Conservation (phyloP, 208 protist species). For the Balamuthia mandrillaris region DNA sequence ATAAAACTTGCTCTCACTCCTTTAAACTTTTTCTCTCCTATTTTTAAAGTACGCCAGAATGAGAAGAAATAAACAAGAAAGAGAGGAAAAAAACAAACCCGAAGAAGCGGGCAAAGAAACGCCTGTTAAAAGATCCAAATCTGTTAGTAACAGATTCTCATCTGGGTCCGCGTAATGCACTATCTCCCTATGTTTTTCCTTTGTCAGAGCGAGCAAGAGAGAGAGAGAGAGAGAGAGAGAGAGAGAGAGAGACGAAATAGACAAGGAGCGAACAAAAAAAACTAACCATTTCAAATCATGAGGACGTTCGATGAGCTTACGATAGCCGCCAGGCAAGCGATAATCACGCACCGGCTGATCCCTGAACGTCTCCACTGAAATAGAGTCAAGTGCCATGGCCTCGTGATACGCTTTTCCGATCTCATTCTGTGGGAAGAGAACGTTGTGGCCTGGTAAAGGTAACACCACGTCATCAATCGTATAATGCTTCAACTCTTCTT, state of each 20-base stretch:
- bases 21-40: no score
- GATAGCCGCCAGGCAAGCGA: constrained; percentile 19
- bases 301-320: background rate
- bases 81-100: background rate
- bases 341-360: constrained; percentile 15
- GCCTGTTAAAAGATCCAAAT: background rate
- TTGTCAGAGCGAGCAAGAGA: background rate
- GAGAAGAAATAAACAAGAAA: background rate
- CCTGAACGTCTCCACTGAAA: background rate
- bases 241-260: background rate
- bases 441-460: constrained; percentile 1
- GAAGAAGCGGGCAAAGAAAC: background rate
- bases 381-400: background rate
- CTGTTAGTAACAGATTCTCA: background rate
- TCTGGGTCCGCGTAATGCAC: background rate
- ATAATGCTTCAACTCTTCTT: constrained; percentile 18
- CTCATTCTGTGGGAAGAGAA: constrained; percentile 16
- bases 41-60: background rate
- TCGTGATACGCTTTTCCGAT: background rate
- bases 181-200: background rate
- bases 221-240: background rate
- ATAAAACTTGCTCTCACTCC: background rate
- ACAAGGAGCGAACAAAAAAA: background rate
- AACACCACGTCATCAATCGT: constrained; percentile 31
- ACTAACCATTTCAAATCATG: constrained; percentile 1